A percentile compares a stretch with the other conserved stretches of the same genome.
phyloP scores from a whole-genome alignment of 371 early-diverging fungal genomes.

The Blakeslea trispora region DNA sequence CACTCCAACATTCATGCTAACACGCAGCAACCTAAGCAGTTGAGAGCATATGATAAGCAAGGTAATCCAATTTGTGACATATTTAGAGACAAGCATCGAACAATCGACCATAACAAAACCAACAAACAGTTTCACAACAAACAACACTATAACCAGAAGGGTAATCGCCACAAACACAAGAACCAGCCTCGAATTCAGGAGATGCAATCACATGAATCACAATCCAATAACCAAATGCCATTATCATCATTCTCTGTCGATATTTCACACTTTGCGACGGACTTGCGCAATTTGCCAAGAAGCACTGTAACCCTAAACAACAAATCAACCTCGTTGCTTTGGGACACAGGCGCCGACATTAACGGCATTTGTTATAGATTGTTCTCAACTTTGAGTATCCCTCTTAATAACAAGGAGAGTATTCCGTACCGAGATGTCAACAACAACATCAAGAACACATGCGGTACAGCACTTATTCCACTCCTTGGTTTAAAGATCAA shows the following conservation, averaged over 20 bases:
- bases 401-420: too few species aligned
- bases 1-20: too few species aligned
- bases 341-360: constrained; percentile 13
- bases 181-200: too few species aligned
- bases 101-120: background rate
- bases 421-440: constrained; percentile 8
- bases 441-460: constrained; percentile 5
- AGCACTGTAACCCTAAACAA: background rate
- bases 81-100: constrained; percentile 2
- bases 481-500: background rate
- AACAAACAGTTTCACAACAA: too few species aligned
- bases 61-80: constrained; percentile 15
- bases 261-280: constrained; percentile 3
- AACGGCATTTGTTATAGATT: background rate
- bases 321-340: background rate
- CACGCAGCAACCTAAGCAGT: constrained; percentile 1
- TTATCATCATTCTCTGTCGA: constrained; percentile 2
- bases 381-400: too few species aligned
- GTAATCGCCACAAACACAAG: background rate
- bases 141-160: background rate
- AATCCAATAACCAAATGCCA: too few species aligned
- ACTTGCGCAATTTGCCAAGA: background rate
- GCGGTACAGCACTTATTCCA: constrained; percentile 1
- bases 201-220: too few species aligned
- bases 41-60: constrained; percentile 5